Evolutionary conservation across 495 filamentous ascomycete genomes (phyloP).

Genomic region (Xylaria intraflava): DNA sequence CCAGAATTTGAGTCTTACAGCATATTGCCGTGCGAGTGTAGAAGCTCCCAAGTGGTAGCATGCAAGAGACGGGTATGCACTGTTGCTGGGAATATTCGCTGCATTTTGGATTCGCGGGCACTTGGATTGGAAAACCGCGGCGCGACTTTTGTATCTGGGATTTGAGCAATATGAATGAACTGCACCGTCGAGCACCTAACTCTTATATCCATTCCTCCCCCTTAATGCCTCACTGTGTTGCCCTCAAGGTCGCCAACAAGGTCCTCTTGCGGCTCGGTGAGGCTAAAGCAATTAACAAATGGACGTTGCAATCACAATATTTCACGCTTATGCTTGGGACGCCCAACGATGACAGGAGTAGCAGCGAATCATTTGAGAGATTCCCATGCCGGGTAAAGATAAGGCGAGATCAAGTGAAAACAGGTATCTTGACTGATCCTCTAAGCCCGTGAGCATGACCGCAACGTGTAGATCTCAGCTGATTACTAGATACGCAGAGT

Average conservation of each 20-base stretch:
- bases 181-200: too few relatives aligned
- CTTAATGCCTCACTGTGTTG: background rate
- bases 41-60: background rate
- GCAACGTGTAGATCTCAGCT: background rate
- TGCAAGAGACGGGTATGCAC: background rate
- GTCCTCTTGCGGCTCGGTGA: constrained; percentile 2
- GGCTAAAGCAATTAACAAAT: too few relatives aligned
- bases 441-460: too few relatives aligned
- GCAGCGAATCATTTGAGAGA: background rate
- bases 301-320: background rate
- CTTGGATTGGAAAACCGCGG: background rate
- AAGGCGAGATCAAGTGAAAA: too few relatives aligned
- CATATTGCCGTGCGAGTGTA: background rate
- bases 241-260: constrained; percentile 12
- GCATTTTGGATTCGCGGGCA: background rate
- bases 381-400: background rate
- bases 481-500: background rate
- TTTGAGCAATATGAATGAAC: background rate
- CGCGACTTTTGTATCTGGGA: background rate
- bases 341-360: background rate
- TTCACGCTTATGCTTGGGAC: background rate
- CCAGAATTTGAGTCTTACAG: background rate
- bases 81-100: background rate
- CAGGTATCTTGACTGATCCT: too few relatives aligned
- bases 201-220: background rate